These are phyloP conservation scores for Alternaria brassicae DNA, from an alignment of 2,329 filamentous ascomycete species.

Conservation along the genomic window DNA sequence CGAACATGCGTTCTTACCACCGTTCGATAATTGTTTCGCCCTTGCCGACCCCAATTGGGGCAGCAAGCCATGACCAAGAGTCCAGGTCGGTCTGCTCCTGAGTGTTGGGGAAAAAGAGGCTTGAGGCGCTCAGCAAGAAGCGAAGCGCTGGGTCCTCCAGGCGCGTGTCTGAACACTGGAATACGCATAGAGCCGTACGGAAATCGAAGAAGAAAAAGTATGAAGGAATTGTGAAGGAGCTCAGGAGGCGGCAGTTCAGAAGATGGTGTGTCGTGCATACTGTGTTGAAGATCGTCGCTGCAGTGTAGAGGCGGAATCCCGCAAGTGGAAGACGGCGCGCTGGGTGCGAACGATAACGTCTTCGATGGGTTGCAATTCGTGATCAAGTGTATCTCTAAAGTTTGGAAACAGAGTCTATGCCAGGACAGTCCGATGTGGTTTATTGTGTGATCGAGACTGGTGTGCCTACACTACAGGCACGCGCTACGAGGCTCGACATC, in stretches of 20 bases:
- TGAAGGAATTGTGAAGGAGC: conserved; percentile 26
- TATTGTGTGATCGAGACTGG: conserved; percentile 14
- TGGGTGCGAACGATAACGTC: conserved; percentile 30
- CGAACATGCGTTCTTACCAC: conserved; percentile 39
- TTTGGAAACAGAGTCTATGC: neutral
- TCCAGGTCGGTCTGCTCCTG: conserved; percentile 31
- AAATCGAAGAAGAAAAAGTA: conserved; percentile 28
- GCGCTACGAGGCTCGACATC: conserved; percentile 12
- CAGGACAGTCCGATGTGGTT: conserved; percentile 4
- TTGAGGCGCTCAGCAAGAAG: conserved; percentile 32
- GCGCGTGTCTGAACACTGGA: conserved; percentile 14
- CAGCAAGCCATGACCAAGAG: conserved; percentile 15
- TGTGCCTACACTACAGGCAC: conserved; percentile 18
- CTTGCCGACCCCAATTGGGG: conserved; percentile 23
- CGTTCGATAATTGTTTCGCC: conserved; percentile 38
- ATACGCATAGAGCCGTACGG: conserved; percentile 20
- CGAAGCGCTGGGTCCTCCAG: conserved; percentile 25
- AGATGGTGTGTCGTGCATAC: conserved; percentile 14
- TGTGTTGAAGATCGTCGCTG: conserved; percentile 24
- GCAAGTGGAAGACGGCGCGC: conserved; percentile 20
- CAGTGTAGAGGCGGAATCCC: conserved; percentile 20
- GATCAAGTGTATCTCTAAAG: conserved; percentile 12
- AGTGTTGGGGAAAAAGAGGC: conserved; percentile 30
- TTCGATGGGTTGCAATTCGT: conserved; percentile 16
- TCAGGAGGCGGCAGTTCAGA: conserved; percentile 27